Percentiles rank a stretch among this genome's conserved stretches.
phyloP scores from a whole-genome alignment of 805 yeast genomes.

The Yamadazyma philogaea region DNA sequence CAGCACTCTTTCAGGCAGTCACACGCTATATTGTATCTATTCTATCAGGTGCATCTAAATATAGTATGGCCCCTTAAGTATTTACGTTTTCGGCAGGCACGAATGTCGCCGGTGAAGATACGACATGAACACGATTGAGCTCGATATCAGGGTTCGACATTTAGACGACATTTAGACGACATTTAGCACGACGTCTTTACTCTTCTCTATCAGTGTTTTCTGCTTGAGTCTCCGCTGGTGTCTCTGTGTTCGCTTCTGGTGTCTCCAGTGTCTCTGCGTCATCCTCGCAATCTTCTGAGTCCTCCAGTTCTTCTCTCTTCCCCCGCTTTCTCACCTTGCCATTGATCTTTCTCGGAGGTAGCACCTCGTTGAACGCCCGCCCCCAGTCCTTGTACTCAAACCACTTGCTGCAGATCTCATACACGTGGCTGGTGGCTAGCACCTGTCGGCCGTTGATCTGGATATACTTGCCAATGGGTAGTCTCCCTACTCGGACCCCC shows the following conservation, averaged over 20 bases:
- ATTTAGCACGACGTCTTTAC: neutral
- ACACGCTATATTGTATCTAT: too few relatives aligned
- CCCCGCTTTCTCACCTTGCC: slow-evolving; percentile 19
- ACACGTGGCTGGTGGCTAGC: slow-evolving; percentile 92
- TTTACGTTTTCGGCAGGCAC: neutral
- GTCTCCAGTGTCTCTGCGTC: too few relatives aligned
- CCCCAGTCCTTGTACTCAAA: slow-evolving; percentile 80
- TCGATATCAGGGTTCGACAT: too few relatives aligned
- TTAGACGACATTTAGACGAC: too few relatives aligned
- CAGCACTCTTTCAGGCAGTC: too few relatives aligned
- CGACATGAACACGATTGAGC: too few relatives aligned
- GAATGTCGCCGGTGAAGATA: neutral
- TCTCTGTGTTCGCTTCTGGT: too few relatives aligned
- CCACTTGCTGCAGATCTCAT: slow-evolving; percentile 80
- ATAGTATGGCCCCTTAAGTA: neutral
- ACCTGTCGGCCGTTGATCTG: slow-evolving; percentile 83
- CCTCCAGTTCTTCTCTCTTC: neutral
- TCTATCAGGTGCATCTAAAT: too few relatives aligned
- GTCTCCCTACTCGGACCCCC: slow-evolving; percentile 68
- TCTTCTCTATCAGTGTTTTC: slow-evolving; percentile 2
- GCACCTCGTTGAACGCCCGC: slow-evolving; percentile 76
- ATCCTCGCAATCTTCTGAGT: neutral
- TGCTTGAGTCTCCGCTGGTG: too few relatives aligned
- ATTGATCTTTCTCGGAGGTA: slow-evolving; percentile 71
- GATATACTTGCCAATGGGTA: slow-evolving; percentile 86